A percentile compares a stretch with the other conserved stretches of the same genome.
These are phyloP conservation scores for Ganoderma leucocontextum DNA, from an alignment of 1,284 basidiomycete genomes.

Conservation along the genomic window DNA sequence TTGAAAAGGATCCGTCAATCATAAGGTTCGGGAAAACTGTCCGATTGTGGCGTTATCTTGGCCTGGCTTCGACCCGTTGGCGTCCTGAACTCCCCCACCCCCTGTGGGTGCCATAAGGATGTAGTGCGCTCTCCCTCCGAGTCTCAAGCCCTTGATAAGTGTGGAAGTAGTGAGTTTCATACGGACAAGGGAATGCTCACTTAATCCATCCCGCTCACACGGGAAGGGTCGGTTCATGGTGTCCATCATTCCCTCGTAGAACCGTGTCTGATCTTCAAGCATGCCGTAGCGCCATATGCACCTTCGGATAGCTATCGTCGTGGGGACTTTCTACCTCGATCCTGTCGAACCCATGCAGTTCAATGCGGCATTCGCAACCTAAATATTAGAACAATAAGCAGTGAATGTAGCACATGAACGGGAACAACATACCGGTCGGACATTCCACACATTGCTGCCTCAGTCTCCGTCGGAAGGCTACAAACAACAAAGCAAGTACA, in stretches of 20 bases:
- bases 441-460: background rate
- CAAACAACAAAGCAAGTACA: conserved; percentile 19
- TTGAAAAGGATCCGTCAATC: too few species aligned
- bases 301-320: background rate
- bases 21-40: background rate
- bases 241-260: too few species aligned
- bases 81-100: background rate
- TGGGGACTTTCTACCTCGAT: background rate
- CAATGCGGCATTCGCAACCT: background rate
- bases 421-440: background rate
- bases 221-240: too few species aligned
- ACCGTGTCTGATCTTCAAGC: too few species aligned
- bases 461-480: background rate
- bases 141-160: background rate
- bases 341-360: background rate
- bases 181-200: too few species aligned
- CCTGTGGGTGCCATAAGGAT: too few species aligned
- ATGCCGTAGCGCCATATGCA: background rate
- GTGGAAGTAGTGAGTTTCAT: too few species aligned
- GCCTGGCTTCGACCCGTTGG: background rate
- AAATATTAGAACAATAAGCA: background rate
- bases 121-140: background rate
- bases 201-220: too few species aligned
- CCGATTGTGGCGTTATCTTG: background rate
- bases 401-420: background rate